These are phyloP conservation scores for Daldinia decipiens DNA, from an alignment of 495 filamentous ascomycete genomes.

Conservation along the genomic window DNA sequence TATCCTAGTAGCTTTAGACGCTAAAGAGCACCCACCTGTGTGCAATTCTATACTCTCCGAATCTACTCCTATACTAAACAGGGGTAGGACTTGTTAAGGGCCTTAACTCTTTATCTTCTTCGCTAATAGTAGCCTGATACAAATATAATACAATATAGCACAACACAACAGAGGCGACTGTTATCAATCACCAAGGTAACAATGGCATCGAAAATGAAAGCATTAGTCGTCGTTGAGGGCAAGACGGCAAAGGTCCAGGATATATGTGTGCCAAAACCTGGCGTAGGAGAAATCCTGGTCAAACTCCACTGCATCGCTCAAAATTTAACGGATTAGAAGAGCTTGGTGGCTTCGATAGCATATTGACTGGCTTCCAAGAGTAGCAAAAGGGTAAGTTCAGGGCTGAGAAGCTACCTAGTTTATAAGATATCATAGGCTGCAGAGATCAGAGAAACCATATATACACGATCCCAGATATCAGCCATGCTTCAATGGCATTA, in stretches of 20 bases:
- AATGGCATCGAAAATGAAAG: constrained; percentile 40
- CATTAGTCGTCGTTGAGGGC: constrained; percentile 32
- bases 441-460: neutral
- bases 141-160: neutral
- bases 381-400: constrained; percentile 48
- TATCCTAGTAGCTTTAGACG: too few relatives aligned
- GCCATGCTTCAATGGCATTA: too few relatives aligned
- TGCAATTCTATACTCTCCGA: too few relatives aligned
- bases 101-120: neutral
- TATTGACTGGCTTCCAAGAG: constrained; percentile 46
- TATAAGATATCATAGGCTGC: constrained; percentile 43
- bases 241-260: constrained; percentile 33
- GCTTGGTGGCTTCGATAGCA: constrained; percentile 47
- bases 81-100: too few relatives aligned
- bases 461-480: too few relatives aligned
- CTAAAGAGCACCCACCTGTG: too few relatives aligned
- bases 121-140: too few relatives aligned
- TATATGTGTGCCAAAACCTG: constrained; percentile 28
- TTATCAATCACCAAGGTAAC: neutral
- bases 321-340: constrained; percentile 48
- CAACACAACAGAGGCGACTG: neutral
- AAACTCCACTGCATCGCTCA: constrained; percentile 40
- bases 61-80: too few relatives aligned
- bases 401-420: constrained; percentile 51
- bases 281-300: constrained; percentile 43